A percentile compares a stretch with the other conserved stretches of the same genome.
phyloP scores from a whole-genome alignment of 164 flowering plant genomes.

The Aristolochia fimbriata region DNA sequence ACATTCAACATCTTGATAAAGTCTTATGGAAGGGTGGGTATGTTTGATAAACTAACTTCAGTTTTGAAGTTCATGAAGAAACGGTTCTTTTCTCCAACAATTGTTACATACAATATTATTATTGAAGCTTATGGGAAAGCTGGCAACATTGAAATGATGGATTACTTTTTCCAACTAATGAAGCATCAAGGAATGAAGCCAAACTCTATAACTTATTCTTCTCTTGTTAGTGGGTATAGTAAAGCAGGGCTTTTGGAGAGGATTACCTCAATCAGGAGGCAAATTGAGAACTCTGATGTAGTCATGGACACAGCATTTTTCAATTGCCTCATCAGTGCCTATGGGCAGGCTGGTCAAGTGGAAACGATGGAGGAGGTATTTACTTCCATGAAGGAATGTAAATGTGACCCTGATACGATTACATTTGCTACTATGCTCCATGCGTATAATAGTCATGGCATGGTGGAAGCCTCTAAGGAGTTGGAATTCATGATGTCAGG shows the following conservation, averaged over 20 bases:
- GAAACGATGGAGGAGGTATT: slow-evolving; percentile 45
- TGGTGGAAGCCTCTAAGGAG: slow-evolving; percentile 35
- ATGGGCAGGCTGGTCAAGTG: slow-evolving; percentile 64
- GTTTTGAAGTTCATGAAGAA: slow-evolving; percentile 69
- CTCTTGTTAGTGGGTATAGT: slow-evolving; percentile 63
- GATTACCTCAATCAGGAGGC: slow-evolving; percentile 57
- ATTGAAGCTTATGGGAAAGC: slow-evolving; percentile 63
- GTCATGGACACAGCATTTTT: slow-evolving; percentile 72
- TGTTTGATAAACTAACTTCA: slow-evolving; percentile 56
- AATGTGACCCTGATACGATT: slow-evolving; percentile 51
- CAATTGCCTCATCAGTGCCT: slow-evolving; percentile 69
- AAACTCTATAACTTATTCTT: slow-evolving; percentile 68
- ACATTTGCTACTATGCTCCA: slow-evolving; percentile 71
- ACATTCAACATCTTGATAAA: slow-evolving; percentile 69
- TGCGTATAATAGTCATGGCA: slow-evolving; percentile 49
- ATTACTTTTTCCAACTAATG: slow-evolving; percentile 54
- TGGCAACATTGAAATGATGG: slow-evolving; percentile 66
- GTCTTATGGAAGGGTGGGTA: slow-evolving; percentile 68
- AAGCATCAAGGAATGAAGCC: slow-evolving; percentile 83
- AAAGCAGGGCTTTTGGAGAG: slow-evolving; percentile 43
- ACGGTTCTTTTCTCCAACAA: slow-evolving; percentile 55
- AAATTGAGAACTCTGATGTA: slow-evolving; percentile 72
- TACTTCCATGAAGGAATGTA: slow-evolving; percentile 50
- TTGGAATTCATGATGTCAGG: slow-evolving; percentile 16
- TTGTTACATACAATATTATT: slow-evolving; percentile 60